These are phyloP conservation scores for Hemileccinum rubropunctum DNA, from an alignment of 768 basidiomycete genomes.

Conservation along the genomic window DNA sequence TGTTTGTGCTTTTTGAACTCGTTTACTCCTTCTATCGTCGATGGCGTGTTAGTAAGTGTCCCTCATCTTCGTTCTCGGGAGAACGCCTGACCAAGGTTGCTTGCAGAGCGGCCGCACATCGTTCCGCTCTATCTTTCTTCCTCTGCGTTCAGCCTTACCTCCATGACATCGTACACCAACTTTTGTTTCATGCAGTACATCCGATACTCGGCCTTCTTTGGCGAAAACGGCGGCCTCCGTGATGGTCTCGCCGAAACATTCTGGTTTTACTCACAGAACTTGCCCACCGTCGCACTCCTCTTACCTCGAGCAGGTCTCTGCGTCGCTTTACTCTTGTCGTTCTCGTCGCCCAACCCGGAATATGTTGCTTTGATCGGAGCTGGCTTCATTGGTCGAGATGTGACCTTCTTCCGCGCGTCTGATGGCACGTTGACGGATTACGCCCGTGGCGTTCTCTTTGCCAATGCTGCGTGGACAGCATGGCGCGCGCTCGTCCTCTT, in stretches of 20 bases:
- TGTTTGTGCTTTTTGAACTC: conserved; percentile 75
- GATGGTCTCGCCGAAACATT: conserved; percentile 79
- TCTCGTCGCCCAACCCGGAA: conserved; percentile 49
- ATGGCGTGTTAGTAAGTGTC: conserved; percentile 75
- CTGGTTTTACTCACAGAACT: conserved; percentile 81
- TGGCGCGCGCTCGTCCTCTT: conserved; percentile 72
- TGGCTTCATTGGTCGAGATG: conserved; percentile 55
- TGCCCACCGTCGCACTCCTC: conserved; percentile 77
- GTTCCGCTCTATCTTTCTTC: conserved; percentile 82
- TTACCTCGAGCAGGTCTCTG: conserved; percentile 79
- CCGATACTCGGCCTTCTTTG: conserved; percentile 64
- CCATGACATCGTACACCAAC: conserved; percentile 76
- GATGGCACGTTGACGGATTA: conserved; percentile 73
- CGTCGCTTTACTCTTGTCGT: conserved; percentile 68
- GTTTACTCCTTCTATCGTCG: conserved; percentile 71
- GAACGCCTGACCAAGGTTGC: background rate
- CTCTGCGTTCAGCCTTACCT: conserved; percentile 69
- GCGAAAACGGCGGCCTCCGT: conserved; percentile 46
- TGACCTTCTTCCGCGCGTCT: conserved; percentile 64
- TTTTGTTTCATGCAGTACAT: conserved; percentile 85
- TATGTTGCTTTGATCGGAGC: conserved; percentile 46
- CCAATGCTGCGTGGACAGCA: conserved; percentile 79
- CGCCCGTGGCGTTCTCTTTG: conserved; percentile 73
- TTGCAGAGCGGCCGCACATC: conserved; percentile 76
- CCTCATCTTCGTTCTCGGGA: conserved; percentile 17